These are phyloP conservation scores for Cyclotella sp. DNA, from an alignment of 108 stramenopile genomes.

Conservation along the genomic window DNA sequence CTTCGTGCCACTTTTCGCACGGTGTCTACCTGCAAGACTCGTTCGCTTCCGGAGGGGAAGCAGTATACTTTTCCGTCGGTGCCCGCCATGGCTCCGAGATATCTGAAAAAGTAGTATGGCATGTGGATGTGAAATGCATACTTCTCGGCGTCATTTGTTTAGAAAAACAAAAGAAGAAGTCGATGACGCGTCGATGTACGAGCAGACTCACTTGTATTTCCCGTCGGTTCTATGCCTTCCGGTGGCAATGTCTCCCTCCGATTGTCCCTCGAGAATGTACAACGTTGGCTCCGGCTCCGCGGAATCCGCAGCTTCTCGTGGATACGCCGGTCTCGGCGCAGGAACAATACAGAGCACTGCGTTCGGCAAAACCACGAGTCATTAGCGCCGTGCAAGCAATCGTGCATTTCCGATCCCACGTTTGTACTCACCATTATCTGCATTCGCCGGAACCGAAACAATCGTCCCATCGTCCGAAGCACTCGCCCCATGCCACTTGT, in stretches of 20 bases:
- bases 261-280: constrained; percentile 39
- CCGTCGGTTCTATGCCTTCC: constrained; percentile 84
- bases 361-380: no score
- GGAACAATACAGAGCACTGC: constrained; percentile 76
- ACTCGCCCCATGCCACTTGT: constrained; percentile 92
- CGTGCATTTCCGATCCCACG: no score
- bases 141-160: not conserved
- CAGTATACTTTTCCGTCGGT: constrained; percentile 80
- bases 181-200: no score
- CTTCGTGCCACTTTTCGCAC: constrained; percentile 37
- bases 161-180: not conserved
- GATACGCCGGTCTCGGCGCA: constrained; percentile 30
- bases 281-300: constrained; percentile 37
- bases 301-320: not conserved
- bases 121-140: no score
- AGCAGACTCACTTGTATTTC: constrained; percentile 70
- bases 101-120: constrained; percentile 41
- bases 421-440: constrained; percentile 57
- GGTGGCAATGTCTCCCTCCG: constrained; percentile 48
- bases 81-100: constrained; percentile 79
- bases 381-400: no score
- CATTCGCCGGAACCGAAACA: constrained; percentile 82
- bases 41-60: constrained; percentile 80
- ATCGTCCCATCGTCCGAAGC: constrained; percentile 68
- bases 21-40: constrained; percentile 79